Evolutionary conservation across 208 protist species (phyloP), one percentile per base, ranked within the genome.

Genomic region (Naegleria lovaniensis): DNA sequence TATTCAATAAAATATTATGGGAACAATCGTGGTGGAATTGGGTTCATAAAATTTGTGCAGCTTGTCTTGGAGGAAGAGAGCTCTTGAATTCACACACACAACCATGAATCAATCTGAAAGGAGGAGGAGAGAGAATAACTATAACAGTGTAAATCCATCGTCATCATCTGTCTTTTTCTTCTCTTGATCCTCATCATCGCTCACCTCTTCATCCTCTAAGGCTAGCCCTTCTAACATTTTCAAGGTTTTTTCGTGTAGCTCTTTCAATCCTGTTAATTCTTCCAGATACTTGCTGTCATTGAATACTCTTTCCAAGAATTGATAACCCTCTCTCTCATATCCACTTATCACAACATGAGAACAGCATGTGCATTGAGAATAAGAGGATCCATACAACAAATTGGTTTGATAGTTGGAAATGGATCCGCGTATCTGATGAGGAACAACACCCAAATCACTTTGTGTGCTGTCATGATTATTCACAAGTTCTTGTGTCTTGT

Each of bases 291-390:
- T 84, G 2, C 97, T 95, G 41, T 96, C 92, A 88, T 98, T 97
- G 88, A 99, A 93, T 86, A 95, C 98, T 25, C 92, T 83, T 51
- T 98, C 79, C 15, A 99, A 91, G 92, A 99, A 99, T 16, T 93
- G 91, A 29, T 92, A 94, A 33, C 97, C 98, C 2, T 93, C 76
- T 55, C 51, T 55, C 11, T 83, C 41, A 92, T 98, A 99, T 9
- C 90, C 93, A 6, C 94, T 40, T 7, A 98, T 59, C 25, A 99
- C 94, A 19, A 90, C 67, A 41, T 92, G 87, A 0, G 97, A 97
- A 93, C 98, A 99, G 2, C 96, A 98, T 25, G 96, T 98, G 93
- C 98, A 99, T 93, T 93, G 19, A 36, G 92, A 11, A 51, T 58
- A 52, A 7, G 52, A 9, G 5, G n/a, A 16, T 29, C 52, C 87